Base-by-base conservation (phyloP, 73 alveolate species). In the Stentor roeselii region DNA sequence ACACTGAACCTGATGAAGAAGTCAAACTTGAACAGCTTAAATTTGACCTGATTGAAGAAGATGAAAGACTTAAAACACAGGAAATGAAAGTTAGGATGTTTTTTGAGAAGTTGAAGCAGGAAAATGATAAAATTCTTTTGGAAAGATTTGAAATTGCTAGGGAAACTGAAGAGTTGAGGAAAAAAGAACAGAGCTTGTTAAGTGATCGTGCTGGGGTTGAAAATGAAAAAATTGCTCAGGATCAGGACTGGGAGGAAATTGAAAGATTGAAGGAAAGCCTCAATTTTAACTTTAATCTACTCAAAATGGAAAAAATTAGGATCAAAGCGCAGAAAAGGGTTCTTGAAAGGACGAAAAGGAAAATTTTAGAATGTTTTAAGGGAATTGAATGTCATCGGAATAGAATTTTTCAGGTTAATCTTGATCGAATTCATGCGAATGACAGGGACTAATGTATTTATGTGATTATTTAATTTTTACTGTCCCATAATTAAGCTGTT, bases 11-110 rank as follows among this genome's bases (percentile, higher is more conserved):
- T 21, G 80, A 67, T 67, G 80, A 67, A 34, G 80, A 14, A 0
- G 11, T 21, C 2, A 32, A 67, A 21, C 37, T 67, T 21, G 80
- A 67, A 1, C 80, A 67, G 37, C 0, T 30, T 27, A 67, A 34
- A 67, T 21, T 32, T 1, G 80, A 67, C 21, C 34, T 67, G 2
- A 21, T 32, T 2, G 80, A n/a, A 30, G 41, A 67, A 34, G 34
- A 67, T n/a, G 80, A 67, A 67, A 67, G 41, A 67, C 42, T 67
- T 21, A 67, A 32, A 67, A 40, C 41, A 1, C 50, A 67, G 34
- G 80, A 67, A 34, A 21, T 34, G 11, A 67, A 67, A 21, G 41
- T 67, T 21, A 67, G 34, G 41, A 34, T 11, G 37, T 30, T 30
- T 15, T 30, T 67, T 34, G 42, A 21, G 37, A 67, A 67, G 34